Evolutionary conservation across 179 eudicot genomes (phyloP).

Genomic region (Gypsophila paniculata): DNA sequence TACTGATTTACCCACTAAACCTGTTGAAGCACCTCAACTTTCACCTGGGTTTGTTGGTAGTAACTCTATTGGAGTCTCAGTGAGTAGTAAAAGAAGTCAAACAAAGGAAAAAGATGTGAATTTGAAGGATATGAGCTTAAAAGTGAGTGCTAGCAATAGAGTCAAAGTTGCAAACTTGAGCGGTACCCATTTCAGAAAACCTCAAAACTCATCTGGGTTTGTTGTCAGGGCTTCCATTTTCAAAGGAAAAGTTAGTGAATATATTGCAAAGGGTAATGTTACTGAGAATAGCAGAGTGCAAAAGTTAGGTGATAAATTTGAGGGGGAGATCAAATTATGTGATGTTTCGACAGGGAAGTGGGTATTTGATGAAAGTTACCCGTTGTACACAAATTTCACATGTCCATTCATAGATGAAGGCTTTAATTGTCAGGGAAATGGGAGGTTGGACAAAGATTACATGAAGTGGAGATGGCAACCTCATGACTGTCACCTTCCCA

Average conservation of each 20-base stretch:
- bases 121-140: constrained; percentile 8
- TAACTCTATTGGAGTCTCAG: constrained; percentile 16
- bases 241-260: constrained; percentile 14
- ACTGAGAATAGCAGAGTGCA: constrained; percentile 11
- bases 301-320: neutral
- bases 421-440: constrained; percentile 70
- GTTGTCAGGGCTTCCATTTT: constrained; percentile 20
- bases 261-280: constrained; percentile 11
- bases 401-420: constrained; percentile 96
- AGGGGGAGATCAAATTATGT: constrained; percentile 33
- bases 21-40: constrained; percentile 23
- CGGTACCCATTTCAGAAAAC: constrained; percentile 26
- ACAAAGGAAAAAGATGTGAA: neutral
- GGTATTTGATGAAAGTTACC: constrained; percentile 75
- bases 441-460: constrained; percentile 68
- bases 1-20: constrained; percentile 24
- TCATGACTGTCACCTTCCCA: constrained; percentile 71
- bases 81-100: neutral
- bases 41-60: constrained; percentile 24
- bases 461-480: constrained; percentile 98
- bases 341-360: constrained; percentile 72
- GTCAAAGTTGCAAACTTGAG: constrained; percentile 28
- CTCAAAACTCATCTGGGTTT: constrained; percentile 25
- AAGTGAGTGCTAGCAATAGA: constrained; percentile 18
- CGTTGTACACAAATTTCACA: constrained; percentile 63